A percentile compares a stretch with the other conserved stretches of the same genome.
These are phyloP conservation scores for Eimeria maxima DNA, from an alignment of 169 alveolate species.

Conservation along the genomic window DNA sequence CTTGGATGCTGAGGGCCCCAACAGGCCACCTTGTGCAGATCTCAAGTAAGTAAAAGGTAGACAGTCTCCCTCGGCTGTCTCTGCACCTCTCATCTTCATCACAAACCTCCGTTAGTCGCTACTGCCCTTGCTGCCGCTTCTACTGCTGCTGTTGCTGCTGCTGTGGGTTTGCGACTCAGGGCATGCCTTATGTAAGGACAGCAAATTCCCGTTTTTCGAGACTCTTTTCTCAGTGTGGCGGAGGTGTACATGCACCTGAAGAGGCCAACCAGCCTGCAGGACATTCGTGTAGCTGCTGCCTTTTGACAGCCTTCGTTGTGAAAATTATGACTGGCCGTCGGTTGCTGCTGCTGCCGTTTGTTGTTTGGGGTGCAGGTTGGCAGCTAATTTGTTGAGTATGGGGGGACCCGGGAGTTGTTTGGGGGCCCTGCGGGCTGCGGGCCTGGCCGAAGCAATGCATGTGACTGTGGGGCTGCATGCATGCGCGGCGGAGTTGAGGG, in stretches of 20 bases:
- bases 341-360: neutral
- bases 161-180: neutral
- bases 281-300: neutral
- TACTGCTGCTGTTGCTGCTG: neutral
- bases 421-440: conserved; percentile 38
- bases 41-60: neutral
- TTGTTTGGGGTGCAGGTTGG: neutral
- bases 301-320: neutral
- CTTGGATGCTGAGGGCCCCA: conserved; percentile 21
- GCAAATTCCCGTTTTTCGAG: neutral
- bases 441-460: neutral
- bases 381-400: neutral
- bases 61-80: neutral
- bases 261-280: neutral
- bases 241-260: neutral
- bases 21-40: neutral
- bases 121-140: too few relatives aligned
- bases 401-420: conserved; percentile 30
- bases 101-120: too few relatives aligned
- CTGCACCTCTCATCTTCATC: neutral
- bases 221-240: neutral
- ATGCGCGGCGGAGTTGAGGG: conserved; percentile 17
- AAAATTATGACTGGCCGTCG: too few relatives aligned
- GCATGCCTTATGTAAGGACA: neutral
- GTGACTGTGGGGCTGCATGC: neutral